Conservation (phyloP, 345 rosid genomes). For the Salix exigua region DNA sequence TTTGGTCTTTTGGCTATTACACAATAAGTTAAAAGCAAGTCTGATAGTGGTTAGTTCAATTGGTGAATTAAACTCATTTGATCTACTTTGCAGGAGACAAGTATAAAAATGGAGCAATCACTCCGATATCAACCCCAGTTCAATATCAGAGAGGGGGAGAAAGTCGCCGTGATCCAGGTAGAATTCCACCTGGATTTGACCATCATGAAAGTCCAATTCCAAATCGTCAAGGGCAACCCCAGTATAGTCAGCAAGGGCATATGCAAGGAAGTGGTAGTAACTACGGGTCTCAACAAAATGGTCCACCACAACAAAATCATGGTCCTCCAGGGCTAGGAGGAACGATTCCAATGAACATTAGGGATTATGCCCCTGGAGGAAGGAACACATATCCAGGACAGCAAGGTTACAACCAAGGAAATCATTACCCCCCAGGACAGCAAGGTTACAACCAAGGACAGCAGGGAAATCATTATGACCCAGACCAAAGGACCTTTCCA, state of each 20-base stretch:
- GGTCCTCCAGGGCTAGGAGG: conserved; percentile 35
- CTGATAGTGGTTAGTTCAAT: background rate
- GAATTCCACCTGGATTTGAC: conserved; percentile 24
- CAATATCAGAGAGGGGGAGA: conserved; percentile 33
- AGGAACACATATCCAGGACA: conserved; percentile 29
- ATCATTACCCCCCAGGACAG: conserved; percentile 34
- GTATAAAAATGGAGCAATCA: conserved; percentile 77
- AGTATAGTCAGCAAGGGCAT: conserved; percentile 38
- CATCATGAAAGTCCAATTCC: conserved; percentile 19
- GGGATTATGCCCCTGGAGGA: conserved; percentile 37
- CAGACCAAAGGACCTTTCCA: conserved; percentile 34
- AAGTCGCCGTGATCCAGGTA: conserved; percentile 41
- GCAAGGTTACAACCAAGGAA: conserved; percentile 19
- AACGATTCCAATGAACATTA: conserved; percentile 37
- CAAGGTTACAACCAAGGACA: conserved; percentile 24
- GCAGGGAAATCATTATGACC: conserved; percentile 39
- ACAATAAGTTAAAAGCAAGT: background rate
- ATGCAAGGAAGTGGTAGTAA: conserved; percentile 47
- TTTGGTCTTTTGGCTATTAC: background rate
- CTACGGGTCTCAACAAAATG: conserved; percentile 44
- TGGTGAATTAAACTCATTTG: background rate
- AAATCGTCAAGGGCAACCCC: background rate
- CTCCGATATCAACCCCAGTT: conserved; percentile 75
- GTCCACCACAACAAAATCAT: conserved; percentile 32
- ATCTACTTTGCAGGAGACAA: conserved; percentile 60